phyloP scores from a whole-genome alignment of 1,284 basidiomycete species.

The Irpex sp. region DNA sequence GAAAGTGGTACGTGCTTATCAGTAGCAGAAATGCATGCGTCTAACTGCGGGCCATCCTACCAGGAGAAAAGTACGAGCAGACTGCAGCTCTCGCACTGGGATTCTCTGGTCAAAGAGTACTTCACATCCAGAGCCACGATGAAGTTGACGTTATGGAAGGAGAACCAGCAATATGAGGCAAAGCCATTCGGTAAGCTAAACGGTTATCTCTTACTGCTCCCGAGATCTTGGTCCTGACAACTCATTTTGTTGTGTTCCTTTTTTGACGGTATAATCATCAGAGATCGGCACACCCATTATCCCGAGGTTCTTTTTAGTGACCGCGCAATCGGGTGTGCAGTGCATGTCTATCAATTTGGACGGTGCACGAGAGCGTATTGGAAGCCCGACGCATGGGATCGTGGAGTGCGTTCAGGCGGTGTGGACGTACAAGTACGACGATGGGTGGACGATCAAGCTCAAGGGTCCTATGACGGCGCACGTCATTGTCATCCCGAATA shows the following conservation, averaged over 20 bases:
- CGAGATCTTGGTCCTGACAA: conserved; percentile 2
- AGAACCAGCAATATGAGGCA: conserved; percentile 68
- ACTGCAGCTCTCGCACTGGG: conserved; percentile 61
- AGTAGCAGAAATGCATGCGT: not conserved
- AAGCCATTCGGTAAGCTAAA: conserved; percentile 68
- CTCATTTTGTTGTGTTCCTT: not conserved
- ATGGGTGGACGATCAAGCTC: conserved; percentile 71
- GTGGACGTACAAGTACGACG: conserved; percentile 75
- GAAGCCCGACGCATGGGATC: conserved; percentile 44
- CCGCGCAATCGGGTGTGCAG: conserved; percentile 74
- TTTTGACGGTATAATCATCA: conserved; percentile 24
- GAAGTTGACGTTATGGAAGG: conserved; percentile 79
- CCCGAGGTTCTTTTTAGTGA: conserved; percentile 79
- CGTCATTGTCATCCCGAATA: conserved; percentile 39
- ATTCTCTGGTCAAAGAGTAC: conserved; percentile 53
- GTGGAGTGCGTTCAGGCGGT: conserved; percentile 66
- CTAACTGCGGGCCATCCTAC: not conserved
- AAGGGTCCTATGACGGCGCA: conserved; percentile 67
- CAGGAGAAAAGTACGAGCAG: not conserved
- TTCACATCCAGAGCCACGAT: conserved; percentile 64
- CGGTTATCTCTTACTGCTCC: not conserved
- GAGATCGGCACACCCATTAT: conserved; percentile 74
- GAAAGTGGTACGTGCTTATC: conserved; percentile 12
- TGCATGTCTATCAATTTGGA: conserved; percentile 72
- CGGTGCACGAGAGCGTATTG: conserved; percentile 61